phyloP scores from a whole-genome alignment of 1,139 yeast species.

The Yamadazyma pseudoaaseri region DNA sequence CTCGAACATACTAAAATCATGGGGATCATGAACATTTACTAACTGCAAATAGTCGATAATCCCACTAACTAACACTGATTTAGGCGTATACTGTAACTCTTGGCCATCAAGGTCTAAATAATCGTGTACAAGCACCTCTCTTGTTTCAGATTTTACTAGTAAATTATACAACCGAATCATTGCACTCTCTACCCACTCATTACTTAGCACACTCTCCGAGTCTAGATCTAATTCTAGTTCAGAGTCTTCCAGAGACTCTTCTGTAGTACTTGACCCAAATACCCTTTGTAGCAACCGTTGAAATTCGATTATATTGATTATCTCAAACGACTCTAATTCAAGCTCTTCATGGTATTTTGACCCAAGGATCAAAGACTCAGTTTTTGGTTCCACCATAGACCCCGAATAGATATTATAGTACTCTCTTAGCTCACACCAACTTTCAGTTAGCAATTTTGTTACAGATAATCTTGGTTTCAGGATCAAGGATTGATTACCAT shows the following conservation, averaged over 20 bases:
- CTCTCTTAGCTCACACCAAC: constrained; percentile 54
- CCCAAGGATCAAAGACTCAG: constrained; percentile 39
- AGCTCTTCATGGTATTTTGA: constrained; percentile 36
- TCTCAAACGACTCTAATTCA: constrained; percentile 41
- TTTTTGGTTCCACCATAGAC: constrained; percentile 22
- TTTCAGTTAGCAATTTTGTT: constrained; percentile 42
- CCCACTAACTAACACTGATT: constrained; percentile 54
- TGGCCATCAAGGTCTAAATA: constrained; percentile 35
- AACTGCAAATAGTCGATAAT: constrained; percentile 52
- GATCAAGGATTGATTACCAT: constrained; percentile 25
- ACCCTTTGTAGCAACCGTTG: constrained; percentile 12
- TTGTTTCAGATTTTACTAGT: constrained; percentile 48
- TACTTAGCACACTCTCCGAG: constrained; percentile 28
- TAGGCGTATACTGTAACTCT: constrained; percentile 18
- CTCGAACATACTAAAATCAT: constrained; percentile 22
- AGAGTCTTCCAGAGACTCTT: background rate
- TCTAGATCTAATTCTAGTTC: background rate
- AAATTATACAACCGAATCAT: constrained; percentile 36
- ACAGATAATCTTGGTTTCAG: constrained; percentile 41
- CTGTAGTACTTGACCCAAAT: background rate
- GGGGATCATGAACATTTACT: constrained; percentile 13
- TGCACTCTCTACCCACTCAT: constrained; percentile 33
- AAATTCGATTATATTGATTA: constrained; percentile 21
- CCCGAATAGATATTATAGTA: constrained; percentile 45
- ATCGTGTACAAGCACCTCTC: constrained; percentile 62